Base-by-base conservation (phyloP, 352 stramenopile genomes). In the Globisporangium takayamanum region DNA sequence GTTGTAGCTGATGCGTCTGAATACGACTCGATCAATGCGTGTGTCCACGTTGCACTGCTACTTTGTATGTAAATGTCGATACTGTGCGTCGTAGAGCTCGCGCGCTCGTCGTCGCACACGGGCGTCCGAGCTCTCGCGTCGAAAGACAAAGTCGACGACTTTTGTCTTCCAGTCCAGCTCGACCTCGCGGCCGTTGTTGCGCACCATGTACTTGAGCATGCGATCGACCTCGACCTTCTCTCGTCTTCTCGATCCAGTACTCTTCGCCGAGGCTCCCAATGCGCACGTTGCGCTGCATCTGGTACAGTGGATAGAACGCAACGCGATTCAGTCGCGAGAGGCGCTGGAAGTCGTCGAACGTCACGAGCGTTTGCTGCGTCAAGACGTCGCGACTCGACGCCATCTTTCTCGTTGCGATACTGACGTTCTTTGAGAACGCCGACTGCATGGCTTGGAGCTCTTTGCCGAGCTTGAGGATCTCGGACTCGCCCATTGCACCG, bases 311-410 rank as follows among this genome's bases (percentile, higher is more conserved):
- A 30, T 73, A 84, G 53, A 89, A 86, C 0, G 76, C 71, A 25
- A 81, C 64, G 15, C 61, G 66, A 45, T 88, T 68, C 15, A 73
- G 76, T 20, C 54, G 64, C 11, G 76, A 74, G 16, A 88, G 67
- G 25, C 70, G 61, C 53, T 83, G 60, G 46, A 88, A 87, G 46
- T 84, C 78, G 4, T 69, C 66, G 50, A 88, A 87, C 18, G 66
- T 73, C 20, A 79, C 46, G 5, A 56, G 55, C 50, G 57, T 53
- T 22, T 64, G 46, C 18, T 67, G 49, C 42, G 49, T 45, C 42
- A 71, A 5, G 28, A 76, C 25, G 49, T 67, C 33, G 51, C 57
- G 37, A 8, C 66, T 74, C 1, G 67, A 57, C 5, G 52, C 52
- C 30, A 80, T 70, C n/a, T 74, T 67, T 16, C 68, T 68, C 33